Base-by-base conservation (phyloP, 148 eudicot genomes). In the Fagopyrum esculentum region DNA sequence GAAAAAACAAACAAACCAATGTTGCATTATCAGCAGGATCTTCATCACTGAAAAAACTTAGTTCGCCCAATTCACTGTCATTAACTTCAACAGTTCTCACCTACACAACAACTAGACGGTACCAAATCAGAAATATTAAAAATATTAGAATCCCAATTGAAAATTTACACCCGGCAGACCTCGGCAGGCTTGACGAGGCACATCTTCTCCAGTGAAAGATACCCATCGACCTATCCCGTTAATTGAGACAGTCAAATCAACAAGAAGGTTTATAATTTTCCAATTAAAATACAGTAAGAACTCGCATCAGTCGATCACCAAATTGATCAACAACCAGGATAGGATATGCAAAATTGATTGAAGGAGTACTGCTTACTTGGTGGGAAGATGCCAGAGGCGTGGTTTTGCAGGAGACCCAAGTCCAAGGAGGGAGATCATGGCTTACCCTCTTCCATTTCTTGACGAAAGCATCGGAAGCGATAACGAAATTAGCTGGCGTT, bases 161-260 rank as follows among this genome's bases (percentile, higher is more conserved):
- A 4, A 40, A 70, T 48, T 56, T 46, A 43, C 51, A 40, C 15
- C n/a, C 69, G 29, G 47, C 86, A 82, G 56, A 93, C 98, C 93
- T 93, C 63, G 55, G 59, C 71, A 71, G 78, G 78, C 50, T 78
- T 80, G 69, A 73, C 85, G 82, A 91, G 71, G 82, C 88, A 60
- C 83, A 88, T 80, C 57, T 88, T 87, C 83, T 93, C 94, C 76
- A 91, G n/a, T 9, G 86, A 82, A 40, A 93, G 80, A 82, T 91
- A 93, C 74, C 98, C 98, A 44, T 85, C 88, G 75, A 77, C 85
- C 98, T 88, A 82, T 68, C 75, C 44, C 29, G 50, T 72, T 26
- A 61, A 51, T 48, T 57, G 43, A 35, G 13, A 76, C 10, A 46
- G 4, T 15, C 2, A 2, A 59, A 59, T 17, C 45, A 46, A 2